A percentile compares a stretch with the other conserved stretches of the same genome.
Conservation (phyloP, 805 yeast species). For the Lipomyces sp. region DNA sequence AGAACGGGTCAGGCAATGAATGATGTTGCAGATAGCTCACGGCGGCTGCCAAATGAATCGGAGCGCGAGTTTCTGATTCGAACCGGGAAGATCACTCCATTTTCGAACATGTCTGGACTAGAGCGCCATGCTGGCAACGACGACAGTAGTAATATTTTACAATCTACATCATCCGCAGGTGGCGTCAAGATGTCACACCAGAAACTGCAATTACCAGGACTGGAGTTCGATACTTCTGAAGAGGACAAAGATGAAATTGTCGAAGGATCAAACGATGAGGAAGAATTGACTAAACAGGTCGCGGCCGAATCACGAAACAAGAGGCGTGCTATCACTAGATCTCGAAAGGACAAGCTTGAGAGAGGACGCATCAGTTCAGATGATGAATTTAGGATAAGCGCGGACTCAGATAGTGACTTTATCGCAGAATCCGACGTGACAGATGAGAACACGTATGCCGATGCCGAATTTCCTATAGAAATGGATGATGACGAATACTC, state of each 20-base stretch:
- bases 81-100: slow-evolving; percentile 93
- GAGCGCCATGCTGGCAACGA: slow-evolving; percentile 48
- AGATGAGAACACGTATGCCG: slow-evolving; percentile 37
- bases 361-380: slow-evolving; percentile 16
- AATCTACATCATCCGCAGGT: slow-evolving; percentile 4
- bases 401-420: slow-evolving; percentile 25
- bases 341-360: slow-evolving; percentile 1
- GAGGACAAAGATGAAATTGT: slow-evolving; percentile 40
- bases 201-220: slow-evolving; percentile 34
- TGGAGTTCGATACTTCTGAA: slow-evolving; percentile 36
- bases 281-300: slow-evolving; percentile 1
- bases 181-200: slow-evolving; percentile 27
- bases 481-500: slow-evolving; percentile 41
- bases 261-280: slow-evolving; percentile 41
- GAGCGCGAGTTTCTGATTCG: slow-evolving; percentile 80
- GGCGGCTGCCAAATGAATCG: slow-evolving; percentile 70
- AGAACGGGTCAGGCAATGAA: slow-evolving; percentile 26
- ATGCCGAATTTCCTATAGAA: slow-evolving; percentile 41
- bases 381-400: slow-evolving; percentile 18
- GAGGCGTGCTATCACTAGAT: slow-evolving; percentile 11
- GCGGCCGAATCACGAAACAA: slow-evolving; percentile 17
- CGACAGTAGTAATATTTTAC: background rate
- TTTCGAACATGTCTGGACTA: slow-evolving; percentile 72
- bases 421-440: slow-evolving; percentile 18
- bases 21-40: slow-evolving; percentile 33